Evolutionary conservation across 108 stramenopile genomes (phyloP).

Genomic region (Pseudonitzschia multiseries): DNA sequence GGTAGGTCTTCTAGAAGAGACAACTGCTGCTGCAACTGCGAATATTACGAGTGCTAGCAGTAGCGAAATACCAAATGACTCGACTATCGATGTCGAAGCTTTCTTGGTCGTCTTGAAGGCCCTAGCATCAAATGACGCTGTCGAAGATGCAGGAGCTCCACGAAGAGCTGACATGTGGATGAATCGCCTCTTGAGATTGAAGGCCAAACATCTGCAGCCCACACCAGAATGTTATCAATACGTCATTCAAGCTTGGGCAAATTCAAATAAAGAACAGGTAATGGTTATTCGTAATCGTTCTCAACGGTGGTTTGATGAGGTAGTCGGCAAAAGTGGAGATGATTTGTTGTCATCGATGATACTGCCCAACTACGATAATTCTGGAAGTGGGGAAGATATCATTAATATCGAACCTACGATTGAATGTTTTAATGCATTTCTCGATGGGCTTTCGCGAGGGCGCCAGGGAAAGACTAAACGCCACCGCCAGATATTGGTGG

Average conservation of each 20-base stretch:
- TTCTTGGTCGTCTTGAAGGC: constrained; percentile 60
- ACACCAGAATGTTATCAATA: constrained; percentile 58
- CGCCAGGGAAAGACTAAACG: constrained; percentile 38
- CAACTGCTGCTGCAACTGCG: neutral
- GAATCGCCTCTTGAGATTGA: constrained; percentile 14
- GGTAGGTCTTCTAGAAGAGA: constrained; percentile 9
- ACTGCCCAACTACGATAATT: neutral
- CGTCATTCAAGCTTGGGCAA: constrained; percentile 77
- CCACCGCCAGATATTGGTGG: constrained; percentile 22
- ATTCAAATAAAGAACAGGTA: constrained; percentile 44
- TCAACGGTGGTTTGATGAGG: constrained; percentile 71
- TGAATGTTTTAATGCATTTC: constrained; percentile 65
- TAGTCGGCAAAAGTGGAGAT: constrained; percentile 18
- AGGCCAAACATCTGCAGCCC: constrained; percentile 36
- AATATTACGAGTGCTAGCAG: neutral
- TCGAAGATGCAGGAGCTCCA: constrained; percentile 47
- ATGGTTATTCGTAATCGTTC: constrained; percentile 54
- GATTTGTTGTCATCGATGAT: constrained; percentile 14
- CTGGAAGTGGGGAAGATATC: neutral
- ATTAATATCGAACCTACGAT: constrained; percentile 46
- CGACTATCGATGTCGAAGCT: constrained; percentile 42
- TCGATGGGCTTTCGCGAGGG: constrained; percentile 68
- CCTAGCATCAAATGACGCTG: constrained; percentile 32
- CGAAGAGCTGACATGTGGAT: constrained; percentile 64
- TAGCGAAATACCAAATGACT: neutral